phyloP scores from a whole-genome alignment of 257 asterid genomes.

The Solanum neorickii region DNA sequence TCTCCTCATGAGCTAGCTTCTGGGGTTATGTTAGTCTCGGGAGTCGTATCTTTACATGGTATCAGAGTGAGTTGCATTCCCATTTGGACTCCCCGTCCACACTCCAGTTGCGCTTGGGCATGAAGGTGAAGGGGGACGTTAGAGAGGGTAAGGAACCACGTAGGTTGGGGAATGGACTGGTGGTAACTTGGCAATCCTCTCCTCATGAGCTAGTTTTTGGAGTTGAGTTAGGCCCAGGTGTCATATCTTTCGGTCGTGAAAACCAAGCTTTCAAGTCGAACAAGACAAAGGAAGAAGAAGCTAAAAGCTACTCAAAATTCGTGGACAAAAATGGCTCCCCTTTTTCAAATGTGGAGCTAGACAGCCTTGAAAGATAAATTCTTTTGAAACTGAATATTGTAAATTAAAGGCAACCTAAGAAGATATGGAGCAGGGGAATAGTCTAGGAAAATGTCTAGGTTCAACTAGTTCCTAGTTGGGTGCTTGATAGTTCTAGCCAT shows the following conservation, averaged over 20 bases:
- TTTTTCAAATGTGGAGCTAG: background rate
- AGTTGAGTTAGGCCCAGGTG: background rate
- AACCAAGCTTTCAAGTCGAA: background rate
- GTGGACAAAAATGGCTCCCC: background rate
- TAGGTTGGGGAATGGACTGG: background rate
- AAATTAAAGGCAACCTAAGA: background rate
- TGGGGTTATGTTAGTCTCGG: background rate
- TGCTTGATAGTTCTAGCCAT: background rate
- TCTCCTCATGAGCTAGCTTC: background rate
- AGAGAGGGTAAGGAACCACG: background rate
- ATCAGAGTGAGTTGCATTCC: background rate
- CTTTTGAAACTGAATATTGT: background rate
- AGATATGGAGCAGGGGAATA: background rate
- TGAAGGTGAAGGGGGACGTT: background rate
- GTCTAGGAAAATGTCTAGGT: background rate
- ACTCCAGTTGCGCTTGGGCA: background rate
- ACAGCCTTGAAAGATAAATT: background rate
- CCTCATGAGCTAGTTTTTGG: background rate
- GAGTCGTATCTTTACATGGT: background rate
- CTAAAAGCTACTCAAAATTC: background rate
- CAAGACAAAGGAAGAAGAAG: background rate
- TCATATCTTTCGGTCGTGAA: background rate
- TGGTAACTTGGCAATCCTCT: background rate
- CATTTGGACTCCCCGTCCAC: background rate
- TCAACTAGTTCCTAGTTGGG: background rate